Conservation (phyloP, 1,139 yeast species). For the Pichia sp. region DNA sequence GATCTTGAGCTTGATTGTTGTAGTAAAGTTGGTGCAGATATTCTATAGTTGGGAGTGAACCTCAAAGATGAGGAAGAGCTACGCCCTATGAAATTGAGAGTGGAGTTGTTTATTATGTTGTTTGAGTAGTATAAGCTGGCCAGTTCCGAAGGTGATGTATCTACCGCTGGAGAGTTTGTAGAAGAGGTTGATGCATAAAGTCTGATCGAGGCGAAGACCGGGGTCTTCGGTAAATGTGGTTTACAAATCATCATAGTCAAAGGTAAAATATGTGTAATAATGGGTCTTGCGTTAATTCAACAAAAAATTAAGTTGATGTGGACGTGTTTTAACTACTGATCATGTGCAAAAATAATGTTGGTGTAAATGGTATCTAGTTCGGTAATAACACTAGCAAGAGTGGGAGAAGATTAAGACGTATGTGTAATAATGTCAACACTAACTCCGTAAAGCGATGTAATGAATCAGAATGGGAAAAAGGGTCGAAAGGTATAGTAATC, state of each 20-base stretch:
- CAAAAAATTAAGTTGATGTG: too few relatives aligned
- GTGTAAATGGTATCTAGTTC: too few relatives aligned
- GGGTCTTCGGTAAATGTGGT: neutral
- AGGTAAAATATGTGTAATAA: too few relatives aligned
- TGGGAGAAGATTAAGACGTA: too few relatives aligned
- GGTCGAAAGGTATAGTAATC: too few relatives aligned
- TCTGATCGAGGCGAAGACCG: neutral
- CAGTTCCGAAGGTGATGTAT: slow-evolving; percentile 1
- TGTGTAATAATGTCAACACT: too few relatives aligned
- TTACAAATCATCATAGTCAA: neutral
- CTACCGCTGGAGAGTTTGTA: neutral
- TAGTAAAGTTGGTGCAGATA: slow-evolving; percentile 3
- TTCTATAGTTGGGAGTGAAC: slow-evolving; percentile 27
- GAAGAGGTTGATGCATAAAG: neutral
- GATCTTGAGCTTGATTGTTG: slow-evolving; percentile 2
- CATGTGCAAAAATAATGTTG: too few relatives aligned
- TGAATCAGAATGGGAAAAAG: too few relatives aligned
- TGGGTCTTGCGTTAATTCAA: too few relatives aligned
- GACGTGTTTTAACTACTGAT: too few relatives aligned
- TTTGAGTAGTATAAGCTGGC: slow-evolving; percentile 26
- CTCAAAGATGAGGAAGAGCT: slow-evolving; percentile 15
- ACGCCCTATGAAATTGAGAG: slow-evolving; percentile 17
- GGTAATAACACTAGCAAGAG: too few relatives aligned
- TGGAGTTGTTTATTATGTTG: slow-evolving; percentile 15
- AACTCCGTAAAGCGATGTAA: too few relatives aligned